Percentiles rank a stretch among this genome's conserved stretches.
Evolutionary conservation across 352 stramenopile genomes (phyloP).

Genomic region (Pilasporangium apinafurcum): DNA sequence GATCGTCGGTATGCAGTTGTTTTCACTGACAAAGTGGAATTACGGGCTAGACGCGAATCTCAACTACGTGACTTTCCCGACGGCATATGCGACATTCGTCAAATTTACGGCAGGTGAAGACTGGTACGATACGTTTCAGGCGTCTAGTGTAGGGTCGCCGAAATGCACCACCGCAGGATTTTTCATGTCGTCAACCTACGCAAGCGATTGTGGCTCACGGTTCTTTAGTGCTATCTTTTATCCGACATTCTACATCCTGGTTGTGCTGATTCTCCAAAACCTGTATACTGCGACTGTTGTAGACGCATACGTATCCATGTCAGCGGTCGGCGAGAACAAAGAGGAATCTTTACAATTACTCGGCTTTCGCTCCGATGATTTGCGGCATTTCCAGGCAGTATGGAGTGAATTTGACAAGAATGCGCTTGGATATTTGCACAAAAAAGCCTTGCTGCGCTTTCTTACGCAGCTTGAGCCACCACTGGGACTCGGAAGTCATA

Average conservation of each 20-base stretch:
- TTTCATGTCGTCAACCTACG: slow-evolving; percentile 14
- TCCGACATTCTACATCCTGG: slow-evolving; percentile 74
- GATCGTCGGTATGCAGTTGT: slow-evolving; percentile 77
- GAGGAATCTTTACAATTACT: slow-evolving; percentile 51
- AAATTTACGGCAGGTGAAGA: slow-evolving; percentile 82
- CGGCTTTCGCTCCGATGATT: slow-evolving; percentile 51
- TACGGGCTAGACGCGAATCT: slow-evolving; percentile 64
- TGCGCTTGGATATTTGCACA: slow-evolving; percentile 66
- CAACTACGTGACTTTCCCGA: slow-evolving; percentile 76
- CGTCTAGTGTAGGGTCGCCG: slow-evolving; percentile 49
- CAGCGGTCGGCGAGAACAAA: slow-evolving; percentile 47
- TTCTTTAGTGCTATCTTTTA: slow-evolving; percentile 66
- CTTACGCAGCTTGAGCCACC: slow-evolving; percentile 43
- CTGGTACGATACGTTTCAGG: slow-evolving; percentile 76
- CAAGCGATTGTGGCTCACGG: slow-evolving; percentile 64
- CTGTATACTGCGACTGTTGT: slow-evolving; percentile 79
- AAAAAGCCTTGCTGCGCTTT: slow-evolving; percentile 55
- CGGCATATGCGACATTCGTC: slow-evolving; percentile 63
- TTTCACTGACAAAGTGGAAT: slow-evolving; percentile 74
- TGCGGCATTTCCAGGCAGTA: slow-evolving; percentile 54
- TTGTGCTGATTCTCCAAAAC: slow-evolving; percentile 76
- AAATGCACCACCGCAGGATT: slow-evolving; percentile 45
- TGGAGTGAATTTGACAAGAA: slow-evolving; percentile 77
- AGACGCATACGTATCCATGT: slow-evolving; percentile 76
- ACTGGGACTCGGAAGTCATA: slow-evolving; percentile 43